These are phyloP conservation scores for Microcyclosporella mali DNA, from an alignment of 2,329 filamentous ascomycete species.

Conservation along the genomic window DNA sequence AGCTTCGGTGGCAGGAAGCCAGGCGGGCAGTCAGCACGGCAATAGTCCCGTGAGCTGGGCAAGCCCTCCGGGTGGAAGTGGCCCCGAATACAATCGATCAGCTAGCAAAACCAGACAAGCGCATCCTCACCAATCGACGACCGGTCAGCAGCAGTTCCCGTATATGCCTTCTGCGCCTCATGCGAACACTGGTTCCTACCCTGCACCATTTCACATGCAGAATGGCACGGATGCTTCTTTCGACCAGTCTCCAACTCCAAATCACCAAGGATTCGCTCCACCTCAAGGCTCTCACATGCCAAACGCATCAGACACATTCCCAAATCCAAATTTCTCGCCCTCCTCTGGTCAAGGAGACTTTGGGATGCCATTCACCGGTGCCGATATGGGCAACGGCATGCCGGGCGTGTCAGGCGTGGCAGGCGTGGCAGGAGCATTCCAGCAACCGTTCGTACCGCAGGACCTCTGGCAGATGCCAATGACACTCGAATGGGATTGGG, in stretches of 20 bases:
- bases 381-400: constrained; percentile 5
- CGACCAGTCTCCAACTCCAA: constrained; percentile 8
- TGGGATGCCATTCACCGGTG: constrained; percentile 8
- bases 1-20: constrained; percentile 20
- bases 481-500: constrained; percentile 88
- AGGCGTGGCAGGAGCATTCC: constrained; percentile 46
- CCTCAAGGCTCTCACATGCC: background rate
- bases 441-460: constrained; percentile 83
- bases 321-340: constrained; percentile 3
- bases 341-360: constrained; percentile 3
- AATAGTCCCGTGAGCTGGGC: constrained; percentile 28
- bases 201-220: constrained; percentile 7
- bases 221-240: constrained; percentile 11
- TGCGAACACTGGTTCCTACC: constrained; percentile 6
- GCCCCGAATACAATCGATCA: constrained; percentile 14
- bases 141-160: constrained; percentile 10
- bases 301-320: constrained; percentile 4
- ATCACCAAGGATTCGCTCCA: constrained; percentile 1
- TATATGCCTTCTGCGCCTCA: constrained; percentile 17
- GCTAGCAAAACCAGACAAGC: constrained; percentile 13
- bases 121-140: constrained; percentile 6
- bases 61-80: constrained; percentile 17
- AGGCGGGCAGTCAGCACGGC: constrained; percentile 18
- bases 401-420: no score
- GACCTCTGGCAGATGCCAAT: constrained; percentile 95